Percentiles rank a stretch among this genome's conserved stretches.
Evolutionary conservation across 2,329 filamentous ascomycete species (phyloP).

Genomic region (Paecilomyces sp.): DNA sequence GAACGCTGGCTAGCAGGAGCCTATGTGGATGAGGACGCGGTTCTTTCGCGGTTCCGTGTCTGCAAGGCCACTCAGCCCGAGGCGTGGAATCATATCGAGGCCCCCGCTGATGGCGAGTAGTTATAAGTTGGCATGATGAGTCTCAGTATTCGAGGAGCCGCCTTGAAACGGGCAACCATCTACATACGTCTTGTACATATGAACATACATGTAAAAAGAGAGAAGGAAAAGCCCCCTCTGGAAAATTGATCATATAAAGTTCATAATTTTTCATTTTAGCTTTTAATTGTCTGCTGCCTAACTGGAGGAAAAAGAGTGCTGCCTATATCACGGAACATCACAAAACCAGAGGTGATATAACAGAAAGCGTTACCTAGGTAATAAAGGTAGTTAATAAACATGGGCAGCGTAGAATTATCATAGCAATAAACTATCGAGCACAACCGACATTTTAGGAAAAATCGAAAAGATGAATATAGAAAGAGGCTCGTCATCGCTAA

Average conservation of each 20-base stretch:
- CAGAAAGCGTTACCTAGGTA: too few species aligned
- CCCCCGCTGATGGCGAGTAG: background rate
- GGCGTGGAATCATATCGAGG: constrained; percentile 4
- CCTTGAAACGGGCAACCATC: background rate
- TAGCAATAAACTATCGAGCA: background rate
- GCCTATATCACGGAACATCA: background rate
- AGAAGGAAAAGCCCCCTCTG: background rate
- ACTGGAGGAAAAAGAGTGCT: background rate
- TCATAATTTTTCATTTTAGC: background rate
- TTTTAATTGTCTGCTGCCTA: background rate
- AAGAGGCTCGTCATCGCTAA: background rate
- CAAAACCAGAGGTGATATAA: background rate
- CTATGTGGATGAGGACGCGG: constrained; percentile 67
- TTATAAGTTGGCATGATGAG: background rate
- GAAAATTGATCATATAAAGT: background rate
- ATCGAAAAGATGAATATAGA: background rate
- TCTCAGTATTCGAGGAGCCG: background rate
- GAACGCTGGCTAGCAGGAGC: constrained; percentile 77
- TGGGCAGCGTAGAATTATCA: background rate
- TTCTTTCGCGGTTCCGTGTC: constrained; percentile 42
- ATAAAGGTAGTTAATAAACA: background rate
- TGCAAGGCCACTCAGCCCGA: constrained; percentile 17
- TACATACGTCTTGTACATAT: background rate
- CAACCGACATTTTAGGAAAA: background rate
- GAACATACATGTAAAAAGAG: background rate